Evolutionary conservation across 225 moss, liverwort and hornwort species (phyloP).

Genomic region (Marchantia polymorpha): DNA sequence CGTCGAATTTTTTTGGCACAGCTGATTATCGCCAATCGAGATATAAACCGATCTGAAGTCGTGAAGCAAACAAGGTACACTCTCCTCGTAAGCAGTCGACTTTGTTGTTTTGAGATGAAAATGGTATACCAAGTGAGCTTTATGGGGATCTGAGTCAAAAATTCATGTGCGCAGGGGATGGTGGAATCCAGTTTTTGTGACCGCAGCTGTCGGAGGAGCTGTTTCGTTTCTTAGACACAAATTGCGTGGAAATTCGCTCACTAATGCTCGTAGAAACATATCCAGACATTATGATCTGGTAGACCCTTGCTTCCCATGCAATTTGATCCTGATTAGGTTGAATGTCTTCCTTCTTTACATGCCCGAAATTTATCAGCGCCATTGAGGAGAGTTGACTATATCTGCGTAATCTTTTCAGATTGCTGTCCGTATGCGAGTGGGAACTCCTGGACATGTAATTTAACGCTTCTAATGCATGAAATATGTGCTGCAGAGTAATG

Average conservation of each 20-base stretch:
- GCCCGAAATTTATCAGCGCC: too few species aligned
- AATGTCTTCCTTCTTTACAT: too few species aligned
- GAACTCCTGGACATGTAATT: too few species aligned
- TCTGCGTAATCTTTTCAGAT: too few species aligned
- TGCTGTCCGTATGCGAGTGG: too few species aligned
- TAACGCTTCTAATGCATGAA: too few species aligned
- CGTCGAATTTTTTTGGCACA: constrained; percentile 28
- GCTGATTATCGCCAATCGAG: constrained; percentile 75
- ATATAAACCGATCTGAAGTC: constrained; percentile 46
- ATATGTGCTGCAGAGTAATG: constrained; percentile 63
- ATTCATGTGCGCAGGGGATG: constrained; percentile 44
- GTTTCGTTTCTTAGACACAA: constrained; percentile 68
- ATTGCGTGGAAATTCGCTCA: constrained; percentile 65
- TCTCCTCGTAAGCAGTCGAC: too few species aligned
- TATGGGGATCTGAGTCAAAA: neutral
- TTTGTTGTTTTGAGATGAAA: neutral
- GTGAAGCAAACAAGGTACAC: constrained; percentile 26
- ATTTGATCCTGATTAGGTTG: too few species aligned
- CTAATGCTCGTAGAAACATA: constrained; percentile 83
- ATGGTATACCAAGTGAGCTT: neutral
- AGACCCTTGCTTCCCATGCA: neutral
- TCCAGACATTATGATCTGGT: constrained; percentile 89
- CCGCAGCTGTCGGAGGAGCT: constrained; percentile 58
- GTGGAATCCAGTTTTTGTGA: constrained; percentile 62
- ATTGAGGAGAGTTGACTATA: too few species aligned